These are phyloP conservation scores for Elsinoe fawcettii DNA, from an alignment of 2,329 filamentous ascomycete species.

Conservation along the genomic window DNA sequence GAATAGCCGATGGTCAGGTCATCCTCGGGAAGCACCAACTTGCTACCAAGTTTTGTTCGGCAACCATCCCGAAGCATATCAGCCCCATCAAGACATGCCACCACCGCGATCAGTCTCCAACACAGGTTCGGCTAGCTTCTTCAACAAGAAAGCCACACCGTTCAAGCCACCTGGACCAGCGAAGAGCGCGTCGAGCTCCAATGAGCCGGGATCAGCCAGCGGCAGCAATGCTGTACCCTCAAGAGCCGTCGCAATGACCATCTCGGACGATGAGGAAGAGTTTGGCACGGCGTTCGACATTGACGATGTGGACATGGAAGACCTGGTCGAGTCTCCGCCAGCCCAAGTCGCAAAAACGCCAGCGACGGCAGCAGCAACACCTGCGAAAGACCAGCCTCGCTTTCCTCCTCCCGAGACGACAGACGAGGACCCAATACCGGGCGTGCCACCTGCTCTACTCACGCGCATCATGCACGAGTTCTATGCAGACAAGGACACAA, in stretches of 20 bases:
- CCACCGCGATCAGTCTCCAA: background rate
- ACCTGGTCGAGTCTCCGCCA: background rate
- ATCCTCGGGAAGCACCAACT: too few species aligned
- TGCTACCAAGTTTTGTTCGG: too few species aligned
- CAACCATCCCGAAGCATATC: too few species aligned
- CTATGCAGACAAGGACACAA: slow-evolving; percentile 62
- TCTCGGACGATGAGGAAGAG: slow-evolving; percentile 13
- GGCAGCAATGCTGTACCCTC: background rate
- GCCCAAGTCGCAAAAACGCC: background rate
- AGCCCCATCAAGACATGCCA: too few species aligned
- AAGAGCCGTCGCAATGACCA: slow-evolving; percentile 1
- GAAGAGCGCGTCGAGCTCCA: background rate
- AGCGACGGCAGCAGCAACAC: background rate
- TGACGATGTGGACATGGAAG: slow-evolving; percentile 5
- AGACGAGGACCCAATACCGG: slow-evolving; percentile 21
- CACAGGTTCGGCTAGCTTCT: background rate
- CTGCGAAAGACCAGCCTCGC: background rate
- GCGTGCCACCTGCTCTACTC: slow-evolving; percentile 66
- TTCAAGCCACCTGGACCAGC: slow-evolving; percentile 16
- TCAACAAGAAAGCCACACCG: slow-evolving; percentile 6
- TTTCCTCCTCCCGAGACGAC: background rate
- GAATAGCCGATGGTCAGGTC: too few species aligned
- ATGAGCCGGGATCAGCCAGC: background rate
- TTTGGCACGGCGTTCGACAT: slow-evolving; percentile 10
- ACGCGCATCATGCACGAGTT: slow-evolving; percentile 70